A percentile compares a stretch with the other conserved stretches of the same genome.
These are phyloP conservation scores for Rhizopogon roseolus DNA, from an alignment of 768 basidiomycete species.

Conservation along the genomic window DNA sequence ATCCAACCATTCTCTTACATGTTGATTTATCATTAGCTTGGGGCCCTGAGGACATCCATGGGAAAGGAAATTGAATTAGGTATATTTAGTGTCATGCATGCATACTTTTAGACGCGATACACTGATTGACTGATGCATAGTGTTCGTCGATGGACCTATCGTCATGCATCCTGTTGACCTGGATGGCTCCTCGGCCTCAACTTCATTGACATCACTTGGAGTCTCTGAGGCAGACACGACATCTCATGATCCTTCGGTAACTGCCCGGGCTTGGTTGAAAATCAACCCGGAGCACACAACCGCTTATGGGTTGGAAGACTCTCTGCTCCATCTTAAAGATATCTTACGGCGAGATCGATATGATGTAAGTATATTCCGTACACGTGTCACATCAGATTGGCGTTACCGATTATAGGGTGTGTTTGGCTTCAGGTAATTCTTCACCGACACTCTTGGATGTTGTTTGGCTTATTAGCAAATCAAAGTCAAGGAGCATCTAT, in stretches of 20 bases:
- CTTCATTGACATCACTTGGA: constrained; percentile 31
- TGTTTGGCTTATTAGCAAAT: constrained; percentile 3
- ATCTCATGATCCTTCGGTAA: constrained; percentile 47
- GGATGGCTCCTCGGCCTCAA: constrained; percentile 19
- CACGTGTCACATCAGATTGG: background rate
- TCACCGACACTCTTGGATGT: background rate
- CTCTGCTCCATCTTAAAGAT: constrained; percentile 49
- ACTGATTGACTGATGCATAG: constrained; percentile 29
- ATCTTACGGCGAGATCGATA: constrained; percentile 55
- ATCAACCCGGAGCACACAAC: constrained; percentile 46
- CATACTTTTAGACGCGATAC: background rate
- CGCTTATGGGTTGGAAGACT: constrained; percentile 52
- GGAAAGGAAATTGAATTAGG: constrained; percentile 64
- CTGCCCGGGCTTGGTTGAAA: constrained; percentile 72
- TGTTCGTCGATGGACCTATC: constrained; percentile 70
- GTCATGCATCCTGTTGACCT: constrained; percentile 65
- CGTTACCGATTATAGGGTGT: constrained; percentile 47
- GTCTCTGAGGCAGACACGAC: constrained; percentile 30
- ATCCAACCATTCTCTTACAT: background rate
- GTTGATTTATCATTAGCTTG: constrained; percentile 40
- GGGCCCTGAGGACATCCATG: constrained; percentile 67
- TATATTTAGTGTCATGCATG: constrained; percentile 16
- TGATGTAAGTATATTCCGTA: constrained; percentile 43
- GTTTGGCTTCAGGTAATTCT: constrained; percentile 67
- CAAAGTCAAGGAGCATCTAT: constrained; percentile 73